Conservation (phyloP, 2,329 filamentous ascomycete species). For the Cordyceps sp. region DNA sequence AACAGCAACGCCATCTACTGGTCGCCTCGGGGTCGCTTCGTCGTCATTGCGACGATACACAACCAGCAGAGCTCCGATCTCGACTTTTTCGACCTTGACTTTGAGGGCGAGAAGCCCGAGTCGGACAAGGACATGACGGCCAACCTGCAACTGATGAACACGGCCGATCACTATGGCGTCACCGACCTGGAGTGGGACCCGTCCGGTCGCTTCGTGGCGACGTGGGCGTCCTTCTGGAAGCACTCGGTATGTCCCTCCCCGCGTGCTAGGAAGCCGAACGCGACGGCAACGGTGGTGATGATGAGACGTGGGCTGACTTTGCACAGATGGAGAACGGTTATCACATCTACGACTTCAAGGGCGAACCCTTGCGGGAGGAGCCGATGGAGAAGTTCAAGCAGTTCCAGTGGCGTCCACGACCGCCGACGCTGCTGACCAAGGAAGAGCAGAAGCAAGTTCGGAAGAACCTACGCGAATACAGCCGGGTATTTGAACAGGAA, state of each 20-base stretch:
- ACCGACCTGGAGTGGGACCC: constrained; percentile 98
- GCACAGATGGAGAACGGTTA: constrained; percentile 95
- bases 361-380: constrained; percentile 76
- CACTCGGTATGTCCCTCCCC: constrained; percentile 52
- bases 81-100: constrained; percentile 96
- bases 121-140: constrained; percentile 86
- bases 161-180: constrained; percentile 88
- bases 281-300: background rate
- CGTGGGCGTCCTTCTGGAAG: constrained; percentile 89
- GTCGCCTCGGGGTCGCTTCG: constrained; percentile 90
- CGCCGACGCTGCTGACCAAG: constrained; percentile 78
- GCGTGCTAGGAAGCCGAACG: background rate
- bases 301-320: constrained; percentile 3
- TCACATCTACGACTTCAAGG: constrained; percentile 94
- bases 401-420: constrained; percentile 84
- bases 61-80: constrained; percentile 89
- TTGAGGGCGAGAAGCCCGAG: constrained; percentile 90
- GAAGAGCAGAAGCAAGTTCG: constrained; percentile 96
- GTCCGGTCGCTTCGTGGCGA: constrained; percentile 84
- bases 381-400: constrained; percentile 96
- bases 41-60: constrained; percentile 82
- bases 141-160: constrained; percentile 90
- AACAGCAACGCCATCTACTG: constrained; percentile 99
- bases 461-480: constrained; percentile 97
- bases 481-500: constrained; percentile 84